These are phyloP conservation scores for Dovyalis caffra DNA, from an alignment of 345 rosid genomes.

Conservation along the genomic window DNA sequence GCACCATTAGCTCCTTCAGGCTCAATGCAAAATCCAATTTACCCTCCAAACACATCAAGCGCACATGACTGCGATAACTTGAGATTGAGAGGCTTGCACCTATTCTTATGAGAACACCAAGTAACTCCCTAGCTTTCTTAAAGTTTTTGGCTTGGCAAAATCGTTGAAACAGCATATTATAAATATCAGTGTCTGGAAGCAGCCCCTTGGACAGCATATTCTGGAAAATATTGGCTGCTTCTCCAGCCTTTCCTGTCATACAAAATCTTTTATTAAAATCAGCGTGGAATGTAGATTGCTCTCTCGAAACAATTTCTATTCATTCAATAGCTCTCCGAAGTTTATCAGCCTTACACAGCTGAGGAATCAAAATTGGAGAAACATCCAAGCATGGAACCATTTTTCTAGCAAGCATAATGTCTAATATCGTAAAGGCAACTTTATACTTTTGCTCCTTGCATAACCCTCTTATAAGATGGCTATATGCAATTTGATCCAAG, in stretches of 20 bases:
- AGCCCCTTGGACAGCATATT: conserved; percentile 39
- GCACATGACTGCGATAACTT: conserved; percentile 48
- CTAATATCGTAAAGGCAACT: conserved; percentile 44
- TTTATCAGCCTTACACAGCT: conserved; percentile 40
- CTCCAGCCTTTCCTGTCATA: conserved; percentile 43
- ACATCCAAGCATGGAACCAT: conserved; percentile 35
- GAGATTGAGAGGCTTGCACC: conserved; percentile 38
- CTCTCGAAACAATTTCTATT: conserved; percentile 28
- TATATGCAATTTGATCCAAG: conserved; percentile 40
- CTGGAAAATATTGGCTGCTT: conserved; percentile 45
- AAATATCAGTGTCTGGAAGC: conserved; percentile 33
- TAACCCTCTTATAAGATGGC: conserved; percentile 51
- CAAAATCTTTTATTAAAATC: conserved; percentile 54
- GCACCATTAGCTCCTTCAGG: conserved; percentile 50
- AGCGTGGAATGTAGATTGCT: conserved; percentile 32
- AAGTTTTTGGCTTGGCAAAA: conserved; percentile 43
- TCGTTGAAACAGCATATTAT: conserved; percentile 42
- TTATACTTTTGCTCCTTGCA: conserved; percentile 43
- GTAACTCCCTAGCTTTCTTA: conserved; percentile 43
- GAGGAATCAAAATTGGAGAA: conserved; percentile 49
- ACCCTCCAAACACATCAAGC: conserved; percentile 48
- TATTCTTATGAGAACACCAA: conserved; percentile 48
- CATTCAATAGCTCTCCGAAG: conserved; percentile 36
- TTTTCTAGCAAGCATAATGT: conserved; percentile 35
- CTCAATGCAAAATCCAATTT: conserved; percentile 37